These are phyloP conservation scores for Calonectria fujianensis DNA, from an alignment of 2,329 filamentous ascomycete species.

Conservation along the genomic window DNA sequence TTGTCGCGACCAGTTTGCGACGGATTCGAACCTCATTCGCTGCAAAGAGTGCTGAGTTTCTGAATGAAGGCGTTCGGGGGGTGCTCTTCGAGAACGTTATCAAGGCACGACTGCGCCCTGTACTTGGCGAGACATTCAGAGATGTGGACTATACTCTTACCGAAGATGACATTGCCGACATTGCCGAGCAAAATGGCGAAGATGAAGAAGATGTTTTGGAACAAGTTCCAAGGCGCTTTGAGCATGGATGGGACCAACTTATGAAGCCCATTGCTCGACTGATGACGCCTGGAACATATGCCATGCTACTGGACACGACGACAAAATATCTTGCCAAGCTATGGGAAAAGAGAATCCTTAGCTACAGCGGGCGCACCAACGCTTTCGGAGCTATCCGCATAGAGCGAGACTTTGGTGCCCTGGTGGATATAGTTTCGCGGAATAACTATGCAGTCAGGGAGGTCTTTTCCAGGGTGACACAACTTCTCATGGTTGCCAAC, in stretches of 20 bases:
- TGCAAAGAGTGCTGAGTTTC: constrained; percentile 85
- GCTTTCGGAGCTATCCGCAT: constrained; percentile 88
- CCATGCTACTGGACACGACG: constrained; percentile 83
- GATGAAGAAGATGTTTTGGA: constrained; percentile 75
- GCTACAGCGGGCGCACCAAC: constrained; percentile 85
- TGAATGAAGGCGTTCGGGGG: constrained; percentile 85
- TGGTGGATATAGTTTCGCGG: constrained; percentile 80
- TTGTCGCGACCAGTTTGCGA: constrained; percentile 81
- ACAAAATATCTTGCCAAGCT: constrained; percentile 84
- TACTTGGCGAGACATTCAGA: constrained; percentile 91
- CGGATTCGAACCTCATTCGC: constrained; percentile 83
- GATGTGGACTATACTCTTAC: constrained; percentile 89
- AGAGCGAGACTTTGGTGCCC: constrained; percentile 87
- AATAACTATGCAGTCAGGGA: constrained; percentile 88
- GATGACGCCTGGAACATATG: constrained; percentile 85
- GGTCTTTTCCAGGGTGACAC: constrained; percentile 82
- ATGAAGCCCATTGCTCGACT: constrained; percentile 90
- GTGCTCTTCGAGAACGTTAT: constrained; percentile 93
- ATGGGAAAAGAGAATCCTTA: constrained; percentile 91
- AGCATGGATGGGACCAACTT: constrained; percentile 88
- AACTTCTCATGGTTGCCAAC: constrained; percentile 90
- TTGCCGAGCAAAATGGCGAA: constrained; percentile 72
- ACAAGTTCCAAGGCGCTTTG: constrained; percentile 86
- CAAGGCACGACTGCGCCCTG: constrained; percentile 87
- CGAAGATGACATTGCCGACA: constrained; percentile 76